Percentiles rank a stretch among this genome's conserved stretches.
These are phyloP conservation scores for Pisolithus marmoratus DNA, from an alignment of 768 basidiomycete genomes.

Conservation along the genomic window DNA sequence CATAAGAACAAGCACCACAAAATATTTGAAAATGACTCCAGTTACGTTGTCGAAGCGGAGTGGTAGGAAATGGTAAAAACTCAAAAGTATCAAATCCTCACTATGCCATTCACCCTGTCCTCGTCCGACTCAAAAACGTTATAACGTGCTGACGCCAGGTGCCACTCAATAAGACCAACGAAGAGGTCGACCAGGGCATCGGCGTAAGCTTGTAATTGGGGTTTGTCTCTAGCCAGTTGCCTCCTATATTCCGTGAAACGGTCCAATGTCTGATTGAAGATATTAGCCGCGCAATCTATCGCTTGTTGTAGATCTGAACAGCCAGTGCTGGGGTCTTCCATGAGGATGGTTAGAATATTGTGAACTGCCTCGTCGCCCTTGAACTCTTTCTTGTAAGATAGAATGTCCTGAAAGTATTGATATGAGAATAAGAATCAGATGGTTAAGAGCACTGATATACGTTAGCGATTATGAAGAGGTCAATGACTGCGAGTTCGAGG, in stretches of 20 bases:
- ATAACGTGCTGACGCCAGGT: slow-evolving; percentile 1
- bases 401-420: slow-evolving; percentile 13
- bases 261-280: slow-evolving; percentile 3
- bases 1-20: no score
- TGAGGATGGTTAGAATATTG: slow-evolving; percentile 20
- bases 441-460: slow-evolving; percentile 1
- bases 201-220: slow-evolving; percentile 6
- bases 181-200: slow-evolving; percentile 17
- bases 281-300: slow-evolving; percentile 14
- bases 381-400: slow-evolving; percentile 21
- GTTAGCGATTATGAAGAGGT: slow-evolving; percentile 13
- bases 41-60: no score
- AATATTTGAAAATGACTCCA: no score
- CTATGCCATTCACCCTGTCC: neutral
- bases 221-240: neutral
- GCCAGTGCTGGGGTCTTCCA: slow-evolving; percentile 12
- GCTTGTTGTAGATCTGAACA: slow-evolving; percentile 14
- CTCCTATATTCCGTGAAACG: slow-evolving; percentile 10
- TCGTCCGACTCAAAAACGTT: neutral
- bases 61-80: no score
- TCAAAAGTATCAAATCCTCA: neutral
- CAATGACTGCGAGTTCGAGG: slow-evolving; percentile 8
- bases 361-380: slow-evolving; percentile 15
- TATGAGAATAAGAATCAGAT: neutral
- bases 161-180: slow-evolving; percentile 19